Evolutionary conservation across 768 basidiomycete species (phyloP), one percentile per base, ranked within the genome.

Genomic region (Mycena olivaceomarginata): DNA sequence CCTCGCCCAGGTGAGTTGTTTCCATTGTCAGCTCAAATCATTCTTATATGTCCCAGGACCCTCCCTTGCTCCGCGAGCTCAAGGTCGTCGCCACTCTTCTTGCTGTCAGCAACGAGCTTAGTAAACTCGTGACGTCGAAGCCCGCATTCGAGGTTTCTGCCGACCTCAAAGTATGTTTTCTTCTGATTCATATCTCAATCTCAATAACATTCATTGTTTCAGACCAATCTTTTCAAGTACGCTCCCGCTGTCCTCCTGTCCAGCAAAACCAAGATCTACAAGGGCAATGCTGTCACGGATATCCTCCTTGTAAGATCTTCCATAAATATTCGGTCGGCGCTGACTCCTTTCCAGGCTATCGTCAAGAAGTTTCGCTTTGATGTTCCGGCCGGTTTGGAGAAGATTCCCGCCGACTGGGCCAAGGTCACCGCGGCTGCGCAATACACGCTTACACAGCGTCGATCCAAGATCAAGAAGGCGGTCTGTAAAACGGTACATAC

Each of bases 71-170:
- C 48, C 48, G 48, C 11, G 48, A 51, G 18, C 7, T 51, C 48
- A 51, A 51, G 48, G 15, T 51, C 48, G 7, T 51, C 16, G 48
- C 48, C 12, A 51, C 13, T 51, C 48, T 51, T 18, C 16, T 51
- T 16, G 13, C 18, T 20, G 7, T 20, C 18, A 16, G 48, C 15
- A 51, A 51, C 18, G 48, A 51, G 48, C 15, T 51, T 20, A 18
- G 48, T 6, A 51, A 51, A 18, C 13, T 51, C 48, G 48, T 51
- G 7, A 18, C 48, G 13, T 15, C n/a, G 48, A 66, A 67, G 56
- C 63, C 72, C 4, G 45, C 66, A 10, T 67, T 45, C 20, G 72
- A 74, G 53, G 53, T 74, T 31, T 74, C 72, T 7, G 43, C 41
- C 12, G 63, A 65, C 4, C 63, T 74, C n/a, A 16, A 67, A 25